Evolutionary conservation across 306 rosid genomes (phyloP), one percentile per base, ranked within the genome.

Genomic region (Elaeagnus macrophylla): DNA sequence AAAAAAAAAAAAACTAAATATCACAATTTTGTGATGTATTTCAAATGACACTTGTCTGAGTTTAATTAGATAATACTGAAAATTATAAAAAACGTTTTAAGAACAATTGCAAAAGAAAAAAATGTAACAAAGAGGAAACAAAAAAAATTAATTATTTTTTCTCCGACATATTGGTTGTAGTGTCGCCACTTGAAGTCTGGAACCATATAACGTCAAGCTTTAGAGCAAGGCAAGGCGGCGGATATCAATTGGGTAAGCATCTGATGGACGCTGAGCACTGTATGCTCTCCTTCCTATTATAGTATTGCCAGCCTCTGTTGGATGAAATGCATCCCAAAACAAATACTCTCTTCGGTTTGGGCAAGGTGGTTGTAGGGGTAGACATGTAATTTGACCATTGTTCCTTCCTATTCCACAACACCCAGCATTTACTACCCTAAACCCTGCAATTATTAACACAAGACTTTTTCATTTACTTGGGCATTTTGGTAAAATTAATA

Each of bases 251-350:
- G 95, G 99, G 77, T 91, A 84, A 57, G 99, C 95, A 62, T 91
- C 99, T 1, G 87, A 75, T 0, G 95, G 46, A 56, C 85, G 84
- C 59, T 82, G 79, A 10, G 94, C 95, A 15, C 46, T 76, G 67
- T 78, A 91, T 65, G 96, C 84, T 70, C 99, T 80, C 11, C 64
- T 74, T 0, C 54, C 99, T 9, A 84, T 60, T 1, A 91, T 9
- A 5, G 77, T 10, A 14, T 82, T 84, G 1, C 82, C 96, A 1
- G 85, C 82, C 51, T 87, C 95, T 0, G 94, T 78, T 60, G 99
- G 99, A 76, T 91, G 99, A 67, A 78, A 84, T 39, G 99, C 95
- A 75, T 91, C 99, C 99, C 99, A 91, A 56, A 91, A 91, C 36
- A 91, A 61, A 54, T 56, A 79, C 44, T 60, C 89, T 5, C 47